Evolutionary conservation across 2,329 filamentous ascomycete genomes (phyloP).

Genomic region (Phialemoniopsis sp.): DNA sequence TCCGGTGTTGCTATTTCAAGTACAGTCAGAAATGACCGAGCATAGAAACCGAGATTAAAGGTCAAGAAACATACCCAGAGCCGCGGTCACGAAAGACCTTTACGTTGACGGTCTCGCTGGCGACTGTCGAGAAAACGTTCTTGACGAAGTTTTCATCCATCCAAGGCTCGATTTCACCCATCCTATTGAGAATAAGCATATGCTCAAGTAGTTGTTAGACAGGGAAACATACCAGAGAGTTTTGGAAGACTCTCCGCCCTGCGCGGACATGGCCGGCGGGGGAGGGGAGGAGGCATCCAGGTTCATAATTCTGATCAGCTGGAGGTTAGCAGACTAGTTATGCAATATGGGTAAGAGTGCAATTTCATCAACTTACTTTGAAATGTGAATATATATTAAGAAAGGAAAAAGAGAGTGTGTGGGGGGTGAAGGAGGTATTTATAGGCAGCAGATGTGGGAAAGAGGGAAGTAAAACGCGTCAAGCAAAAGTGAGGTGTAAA

Average conservation of each 20-base stretch:
- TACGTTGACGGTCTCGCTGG: conserved; percentile 91
- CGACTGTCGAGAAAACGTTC: conserved; percentile 79
- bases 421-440: too few species aligned
- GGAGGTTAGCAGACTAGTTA: too few species aligned
- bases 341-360: too few species aligned
- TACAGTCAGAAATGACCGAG: neutral
- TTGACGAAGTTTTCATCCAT: conserved; percentile 98
- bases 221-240: conserved; percentile 44
- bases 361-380: too few species aligned
- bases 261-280: conserved; percentile 6
- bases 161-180: conserved; percentile 97
- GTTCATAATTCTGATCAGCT: too few species aligned
- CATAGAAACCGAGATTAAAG: too few species aligned
- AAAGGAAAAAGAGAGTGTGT: too few species aligned
- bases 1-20: conserved; percentile 73
- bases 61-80: conserved; percentile 63
- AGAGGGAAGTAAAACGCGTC: too few species aligned
- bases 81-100: conserved; percentile 99
- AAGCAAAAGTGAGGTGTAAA: too few species aligned
- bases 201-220: neutral
- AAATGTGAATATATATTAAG: too few species aligned
- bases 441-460: too few species aligned
- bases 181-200: conserved; percentile 50
- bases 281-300: conserved; percentile 10
- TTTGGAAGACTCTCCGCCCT: conserved; percentile 41